Percentiles rank a stretch among this genome's conserved stretches.
Evolutionary conservation across 2,329 filamentous ascomycete species (phyloP).

Genomic region (Fusarium xyrophilum): DNA sequence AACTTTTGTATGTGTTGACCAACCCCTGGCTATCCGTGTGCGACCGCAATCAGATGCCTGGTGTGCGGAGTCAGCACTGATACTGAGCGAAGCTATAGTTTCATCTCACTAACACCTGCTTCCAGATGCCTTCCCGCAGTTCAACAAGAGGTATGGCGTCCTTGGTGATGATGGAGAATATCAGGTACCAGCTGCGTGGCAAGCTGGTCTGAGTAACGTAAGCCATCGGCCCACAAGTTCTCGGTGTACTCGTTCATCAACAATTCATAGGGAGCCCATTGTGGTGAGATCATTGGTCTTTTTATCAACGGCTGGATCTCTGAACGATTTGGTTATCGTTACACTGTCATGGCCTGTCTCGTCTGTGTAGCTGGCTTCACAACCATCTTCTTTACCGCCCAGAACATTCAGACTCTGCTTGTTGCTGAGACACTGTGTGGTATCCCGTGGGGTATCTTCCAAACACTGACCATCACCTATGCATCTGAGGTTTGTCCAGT

Average conservation of each 20-base stretch:
- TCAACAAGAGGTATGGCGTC: constrained; percentile 64
- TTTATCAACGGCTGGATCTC: constrained; percentile 70
- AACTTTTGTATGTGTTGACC: constrained; percentile 32
- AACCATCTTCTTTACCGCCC: constrained; percentile 69
- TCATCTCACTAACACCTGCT: constrained; percentile 14
- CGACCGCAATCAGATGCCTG: neutral
- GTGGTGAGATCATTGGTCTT: constrained; percentile 71
- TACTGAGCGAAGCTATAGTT: neutral
- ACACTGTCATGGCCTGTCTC: constrained; percentile 67
- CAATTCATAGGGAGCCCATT: constrained; percentile 55
- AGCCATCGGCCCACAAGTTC: constrained; percentile 27
- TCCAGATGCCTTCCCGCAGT: constrained; percentile 61
- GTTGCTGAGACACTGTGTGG: constrained; percentile 69
- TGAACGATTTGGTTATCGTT: constrained; percentile 72
- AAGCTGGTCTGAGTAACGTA: constrained; percentile 65
- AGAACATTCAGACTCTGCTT: constrained; percentile 64
- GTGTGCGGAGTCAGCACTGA: neutral
- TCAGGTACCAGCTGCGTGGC: constrained; percentile 67
- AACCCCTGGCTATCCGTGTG: neutral
- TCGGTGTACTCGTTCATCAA: constrained; percentile 10
- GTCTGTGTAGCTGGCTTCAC: constrained; percentile 63
- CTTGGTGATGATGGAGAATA: constrained; percentile 54
- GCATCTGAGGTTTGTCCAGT: constrained; percentile 77
- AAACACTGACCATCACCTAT: constrained; percentile 68
- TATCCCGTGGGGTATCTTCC: constrained; percentile 68